Percentiles rank a stretch among this genome's conserved stretches.
Evolutionary conservation across 768 basidiomycete genomes (phyloP).

Genomic region (Hygrocybe punicea): DNA sequence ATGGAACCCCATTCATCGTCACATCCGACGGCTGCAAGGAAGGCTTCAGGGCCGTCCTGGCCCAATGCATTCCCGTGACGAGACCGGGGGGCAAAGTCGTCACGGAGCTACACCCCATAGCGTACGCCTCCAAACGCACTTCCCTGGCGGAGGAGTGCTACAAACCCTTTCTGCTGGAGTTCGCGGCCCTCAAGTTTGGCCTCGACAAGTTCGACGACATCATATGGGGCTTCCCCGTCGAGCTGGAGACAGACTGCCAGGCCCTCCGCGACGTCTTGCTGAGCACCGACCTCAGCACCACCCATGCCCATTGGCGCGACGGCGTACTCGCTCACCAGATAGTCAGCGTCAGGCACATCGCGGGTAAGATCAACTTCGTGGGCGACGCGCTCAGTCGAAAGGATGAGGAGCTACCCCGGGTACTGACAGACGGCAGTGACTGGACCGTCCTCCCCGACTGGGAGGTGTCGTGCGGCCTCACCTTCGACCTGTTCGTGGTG

Average conservation of each 20-base stretch:
- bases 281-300: slow-evolving; percentile 1
- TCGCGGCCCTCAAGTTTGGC: slow-evolving; percentile 35
- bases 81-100: slow-evolving; percentile 20
- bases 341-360: slow-evolving; percentile 17
- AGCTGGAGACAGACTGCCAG: slow-evolving; percentile 38
- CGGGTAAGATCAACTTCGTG: too few relatives aligned
- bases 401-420: slow-evolving; percentile 3
- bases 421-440: slow-evolving; percentile 24
- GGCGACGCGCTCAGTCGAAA: too few relatives aligned
- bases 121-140: slow-evolving; percentile 34
- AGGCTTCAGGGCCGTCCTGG: slow-evolving; percentile 32
- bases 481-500: background rate
- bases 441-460: slow-evolving; percentile 33
- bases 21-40: slow-evolving; percentile 38
- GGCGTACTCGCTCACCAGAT: slow-evolving; percentile 14
- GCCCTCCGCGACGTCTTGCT: slow-evolving; percentile 31
- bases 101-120: slow-evolving; percentile 20
- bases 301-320: background rate
- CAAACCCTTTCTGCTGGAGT: slow-evolving; percentile 35
- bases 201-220: slow-evolving; percentile 27
- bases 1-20: slow-evolving; percentile 35
- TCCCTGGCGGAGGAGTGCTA: slow-evolving; percentile 31
- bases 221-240: slow-evolving; percentile 29
- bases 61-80: slow-evolving; percentile 21
- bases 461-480: slow-evolving; percentile 16